Base-by-base conservation (phyloP, 805 yeast species). In the Blastobotrys attinorum region DNA sequence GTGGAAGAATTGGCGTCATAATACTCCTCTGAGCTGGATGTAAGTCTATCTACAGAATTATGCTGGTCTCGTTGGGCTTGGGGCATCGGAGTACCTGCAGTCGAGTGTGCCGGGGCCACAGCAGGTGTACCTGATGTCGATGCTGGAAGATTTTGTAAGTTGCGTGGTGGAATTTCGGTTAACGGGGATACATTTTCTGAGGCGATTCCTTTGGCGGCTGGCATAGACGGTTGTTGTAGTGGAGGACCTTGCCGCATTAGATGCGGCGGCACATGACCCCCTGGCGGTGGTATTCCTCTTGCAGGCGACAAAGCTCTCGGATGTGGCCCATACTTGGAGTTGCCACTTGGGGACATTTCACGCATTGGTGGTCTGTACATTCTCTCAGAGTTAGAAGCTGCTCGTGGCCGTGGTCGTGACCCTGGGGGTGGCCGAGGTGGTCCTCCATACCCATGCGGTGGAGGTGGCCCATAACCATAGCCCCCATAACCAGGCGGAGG, bases 91-190 rank as follows among this genome's bases (percentile, higher is more conserved):
- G n/a, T n/a, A n/a, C n/a, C n/a, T n/a, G n/a, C n/a, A n/a, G n/a
- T n/a, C n/a, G n/a, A n/a, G n/a, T n/a, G n/a, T n/a, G n/a, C n/a
- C n/a, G n/a, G n/a, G n/a, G n/a, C n/a, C n/a, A n/a, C n/a, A n/a
- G n/a, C n/a, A n/a, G n/a, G n/a, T n/a, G n/a, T n/a, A n/a, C n/a
- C n/a, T n/a, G n/a, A n/a, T n/a, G n/a, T n/a, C n/a, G n/a, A n/a
- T n/a, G n/a, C n/a, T n/a, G n/a, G n/a, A n/a, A n/a, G n/a, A n/a
- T n/a, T n/a, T n/a, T n/a, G n/a, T n/a, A n/a, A n/a, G n/a, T n/a
- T n/a, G n/a, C n/a, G n/a, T n/a, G n/a, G n/a, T 15, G 39, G 39
- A 3, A 37, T 22, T 15, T 37, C 39, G 16, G 39, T 37, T n/a
- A 15, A 15, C 29, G 39, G 39, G 5, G 39, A 37, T 15, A 37